Conservation (phyloP, 2,329 filamentous ascomycete genomes). For the Cordyceps farinosa region DNA sequence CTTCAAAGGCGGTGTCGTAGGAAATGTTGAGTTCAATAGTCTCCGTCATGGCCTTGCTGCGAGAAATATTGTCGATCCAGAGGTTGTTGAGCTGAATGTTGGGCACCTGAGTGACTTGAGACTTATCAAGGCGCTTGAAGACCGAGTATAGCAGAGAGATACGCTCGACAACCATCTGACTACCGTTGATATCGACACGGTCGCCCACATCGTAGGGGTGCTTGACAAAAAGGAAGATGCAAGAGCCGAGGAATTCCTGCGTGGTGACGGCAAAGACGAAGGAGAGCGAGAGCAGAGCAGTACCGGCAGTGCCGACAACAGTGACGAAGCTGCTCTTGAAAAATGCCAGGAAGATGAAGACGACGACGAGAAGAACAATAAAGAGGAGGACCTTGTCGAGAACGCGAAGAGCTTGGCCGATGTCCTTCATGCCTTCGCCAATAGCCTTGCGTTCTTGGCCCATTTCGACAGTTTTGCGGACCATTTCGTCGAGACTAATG, state of each 20-base stretch:
- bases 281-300: slow-evolving; percentile 87
- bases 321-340: slow-evolving; percentile 82
- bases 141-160: slow-evolving; percentile 93
- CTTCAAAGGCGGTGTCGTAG: slow-evolving; percentile 85
- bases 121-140: slow-evolving; percentile 77
- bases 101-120: slow-evolving; percentile 74
- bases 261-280: slow-evolving; percentile 92
- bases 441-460: slow-evolving; percentile 86
- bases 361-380: slow-evolving; percentile 72
- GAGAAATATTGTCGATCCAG: slow-evolving; percentile 94
- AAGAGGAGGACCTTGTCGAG: slow-evolving; percentile 82
- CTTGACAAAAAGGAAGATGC: slow-evolving; percentile 98
- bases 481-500: slow-evolving; percentile 93
- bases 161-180: slow-evolving; percentile 79
- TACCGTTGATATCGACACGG: slow-evolving; percentile 73
- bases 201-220: slow-evolving; percentile 97
- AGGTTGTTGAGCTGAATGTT: slow-evolving; percentile 88
- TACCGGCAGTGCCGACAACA: slow-evolving; percentile 85
- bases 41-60: slow-evolving; percentile 89
- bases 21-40: slow-evolving; percentile 74
- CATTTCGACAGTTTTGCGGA: slow-evolving; percentile 79
- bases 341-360: slow-evolving; percentile 87
- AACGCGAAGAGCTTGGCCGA: slow-evolving; percentile 88
- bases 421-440: slow-evolving; percentile 91
- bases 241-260: slow-evolving; percentile 95